phyloP scores from a whole-genome alignment of 441 rosid genomes.

The Hura crepitans region DNA sequence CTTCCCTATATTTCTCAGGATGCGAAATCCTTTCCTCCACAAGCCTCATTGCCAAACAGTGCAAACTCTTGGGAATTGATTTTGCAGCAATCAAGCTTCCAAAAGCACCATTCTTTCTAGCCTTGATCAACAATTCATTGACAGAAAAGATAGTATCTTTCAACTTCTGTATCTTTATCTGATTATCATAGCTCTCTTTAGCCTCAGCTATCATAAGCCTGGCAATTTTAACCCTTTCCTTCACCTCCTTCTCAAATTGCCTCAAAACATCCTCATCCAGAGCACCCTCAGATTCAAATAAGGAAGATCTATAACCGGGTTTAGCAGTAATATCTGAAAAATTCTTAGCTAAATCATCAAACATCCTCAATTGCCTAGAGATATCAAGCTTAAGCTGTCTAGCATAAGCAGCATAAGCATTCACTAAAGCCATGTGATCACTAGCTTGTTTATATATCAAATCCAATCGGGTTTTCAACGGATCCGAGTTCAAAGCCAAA shows the following conservation, averaged over 20 bases:
- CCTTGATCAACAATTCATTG: slow-evolving; percentile 67
- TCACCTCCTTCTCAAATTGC: slow-evolving; percentile 84
- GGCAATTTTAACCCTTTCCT: slow-evolving; percentile 64
- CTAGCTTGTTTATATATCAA: slow-evolving; percentile 85
- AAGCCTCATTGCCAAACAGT: slow-evolving; percentile 89
- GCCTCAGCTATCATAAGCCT: slow-evolving; percentile 69
- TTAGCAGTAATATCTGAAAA: slow-evolving; percentile 54
- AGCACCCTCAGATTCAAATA: slow-evolving; percentile 41
- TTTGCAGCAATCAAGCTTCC: slow-evolving; percentile 77
- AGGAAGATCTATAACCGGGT: slow-evolving; percentile 42
- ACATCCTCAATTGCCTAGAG: slow-evolving; percentile 61
- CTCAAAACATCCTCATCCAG: slow-evolving; percentile 74
- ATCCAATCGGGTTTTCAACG: slow-evolving; percentile 66
- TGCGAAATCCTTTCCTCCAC: slow-evolving; percentile 71
- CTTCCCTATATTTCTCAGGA: slow-evolving; percentile 68
- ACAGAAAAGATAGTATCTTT: slow-evolving; percentile 85
- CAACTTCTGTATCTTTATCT: slow-evolving; percentile 88
- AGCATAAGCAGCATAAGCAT: slow-evolving; percentile 85
- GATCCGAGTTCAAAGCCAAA: slow-evolving; percentile 74
- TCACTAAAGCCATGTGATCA: slow-evolving; percentile 68
- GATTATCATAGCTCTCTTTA: slow-evolving; percentile 84
- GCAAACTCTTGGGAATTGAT: slow-evolving; percentile 81
- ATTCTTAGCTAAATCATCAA: slow-evolving; percentile 66
- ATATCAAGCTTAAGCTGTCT: slow-evolving; percentile 83
- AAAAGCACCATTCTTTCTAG: slow-evolving; percentile 80